Evolutionary conservation across 352 stramenopile genomes (phyloP), one percentile per base, ranked within the genome.

Genomic region (Globisporangium lucens): DNA sequence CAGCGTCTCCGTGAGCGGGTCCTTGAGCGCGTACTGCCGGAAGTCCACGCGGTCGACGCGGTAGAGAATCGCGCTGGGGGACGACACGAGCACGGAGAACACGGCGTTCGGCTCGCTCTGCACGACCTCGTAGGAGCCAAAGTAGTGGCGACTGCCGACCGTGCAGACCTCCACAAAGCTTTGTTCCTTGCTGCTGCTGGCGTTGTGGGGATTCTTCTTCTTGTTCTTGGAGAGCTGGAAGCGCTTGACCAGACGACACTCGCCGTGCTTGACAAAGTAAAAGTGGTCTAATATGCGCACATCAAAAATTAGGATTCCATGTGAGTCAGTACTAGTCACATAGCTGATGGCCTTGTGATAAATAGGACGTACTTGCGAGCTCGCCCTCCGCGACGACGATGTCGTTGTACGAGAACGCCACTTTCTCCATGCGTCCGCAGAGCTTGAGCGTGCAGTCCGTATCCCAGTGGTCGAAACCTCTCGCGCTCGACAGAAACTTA

Each of bases 11-110:
- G 78, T 86, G 30, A 72, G 56, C 0, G 64, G 0, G 55, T 92
- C 84, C 49, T 89, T 90, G 3, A 91, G 71, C 13, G 87, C 64
- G 38, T 77, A 80, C 59, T 90, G 82, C 10, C 84, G 77, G 43
- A 92, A 90, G 49, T 90, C 84, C 2, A 82, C 73, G n/a, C 84
- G 82, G 53, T 92, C 84, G 8, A 92, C 65, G 10, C 82, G 79
- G 60, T 90, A 92, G 55, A 92, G 63, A 5, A 85, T 75, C 12
- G 77, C 79, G 20, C 70, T 82, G 0, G 84, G 82, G 0, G 84
- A 92, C 15, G 79, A 78, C n/a, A 89, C 74, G 22, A 92, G 71
- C 10, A 85, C 76, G 0, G 84, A 91, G 60, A 83, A 90, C 1
- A 72, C 70, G 8, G 80, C 78, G 55, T 83, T 77, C 3, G 33